Percentiles rank a stretch among this genome's conserved stretches.
phyloP scores from a whole-genome alignment of 345 rosid genomes.

The Euclidium syriacum region DNA sequence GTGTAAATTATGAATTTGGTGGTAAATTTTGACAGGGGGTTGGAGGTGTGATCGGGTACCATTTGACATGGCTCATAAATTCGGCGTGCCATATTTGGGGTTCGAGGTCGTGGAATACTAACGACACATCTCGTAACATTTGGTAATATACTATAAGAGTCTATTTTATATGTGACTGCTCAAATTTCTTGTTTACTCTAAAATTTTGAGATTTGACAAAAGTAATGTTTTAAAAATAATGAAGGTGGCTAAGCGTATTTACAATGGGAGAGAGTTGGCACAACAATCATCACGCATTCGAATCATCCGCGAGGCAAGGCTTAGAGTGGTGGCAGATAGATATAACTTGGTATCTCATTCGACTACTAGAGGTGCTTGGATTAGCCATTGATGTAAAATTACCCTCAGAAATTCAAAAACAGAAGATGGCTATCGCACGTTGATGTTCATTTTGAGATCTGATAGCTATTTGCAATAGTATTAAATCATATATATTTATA shows the following conservation, averaged over 20 bases:
- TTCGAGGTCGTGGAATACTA: slow-evolving; percentile 69
- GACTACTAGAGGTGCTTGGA: slow-evolving; percentile 50
- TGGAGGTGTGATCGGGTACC: slow-evolving; percentile 53
- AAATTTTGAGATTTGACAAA: background rate
- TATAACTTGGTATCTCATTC: slow-evolving; percentile 66
- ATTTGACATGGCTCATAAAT: slow-evolving; percentile 76
- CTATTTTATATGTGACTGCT: background rate
- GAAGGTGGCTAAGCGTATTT: slow-evolving; percentile 78
- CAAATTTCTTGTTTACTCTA: background rate
- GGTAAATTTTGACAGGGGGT: slow-evolving; percentile 57
- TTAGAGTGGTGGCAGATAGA: slow-evolving; percentile 92
- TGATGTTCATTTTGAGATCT: background rate
- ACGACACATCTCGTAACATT: slow-evolving; percentile 73
- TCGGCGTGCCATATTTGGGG: slow-evolving; percentile 95
- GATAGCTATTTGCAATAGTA: background rate
- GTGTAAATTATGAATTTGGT: background rate
- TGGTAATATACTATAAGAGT: slow-evolving; percentile 38
- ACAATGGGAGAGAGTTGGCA: slow-evolving; percentile 96
- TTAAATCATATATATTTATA: background rate
- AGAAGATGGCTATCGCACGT: slow-evolving; percentile 37
- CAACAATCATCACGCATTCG: slow-evolving; percentile 82
- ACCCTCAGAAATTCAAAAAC: slow-evolving; percentile 50
- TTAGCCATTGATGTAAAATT: slow-evolving; percentile 69
- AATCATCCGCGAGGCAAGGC: slow-evolving; percentile 75
- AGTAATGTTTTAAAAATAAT: background rate